These are phyloP conservation scores for Xylariomycetidae sp. DNA, from an alignment of 2,329 filamentous ascomycete species.

Conservation along the genomic window DNA sequence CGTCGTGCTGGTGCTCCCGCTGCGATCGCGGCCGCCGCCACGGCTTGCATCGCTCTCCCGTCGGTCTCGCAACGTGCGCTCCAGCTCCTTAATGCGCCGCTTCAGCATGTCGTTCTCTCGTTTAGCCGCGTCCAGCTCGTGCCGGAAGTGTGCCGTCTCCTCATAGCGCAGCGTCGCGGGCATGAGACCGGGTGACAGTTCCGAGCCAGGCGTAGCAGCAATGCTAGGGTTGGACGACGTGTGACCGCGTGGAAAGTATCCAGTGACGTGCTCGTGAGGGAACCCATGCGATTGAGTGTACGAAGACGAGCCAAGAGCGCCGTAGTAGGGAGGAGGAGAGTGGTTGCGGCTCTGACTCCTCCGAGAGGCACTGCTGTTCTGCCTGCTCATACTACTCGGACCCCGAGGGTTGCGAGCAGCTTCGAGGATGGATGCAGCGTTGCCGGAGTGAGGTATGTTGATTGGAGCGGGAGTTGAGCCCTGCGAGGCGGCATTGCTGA, in stretches of 20 bases:
- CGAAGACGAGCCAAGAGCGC: slow-evolving; percentile 34
- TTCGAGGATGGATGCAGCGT: slow-evolving; percentile 36
- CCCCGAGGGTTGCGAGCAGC: slow-evolving; percentile 39
- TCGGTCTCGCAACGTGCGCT: slow-evolving; percentile 46
- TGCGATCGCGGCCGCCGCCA: slow-evolving; percentile 38
- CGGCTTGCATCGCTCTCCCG: slow-evolving; percentile 35
- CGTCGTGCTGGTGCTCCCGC: slow-evolving; percentile 46
- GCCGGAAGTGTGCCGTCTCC: slow-evolving; percentile 53
- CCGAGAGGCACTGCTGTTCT: slow-evolving; percentile 50
- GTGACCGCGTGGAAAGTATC: slow-evolving; percentile 28
- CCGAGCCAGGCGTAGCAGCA: slow-evolving; percentile 35
- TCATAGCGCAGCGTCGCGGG: slow-evolving; percentile 55
- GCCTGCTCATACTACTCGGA: slow-evolving; percentile 36
- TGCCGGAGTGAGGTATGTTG: slow-evolving; percentile 27
- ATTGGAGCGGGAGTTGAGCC: slow-evolving; percentile 30
- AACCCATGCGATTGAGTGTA: slow-evolving; percentile 41
- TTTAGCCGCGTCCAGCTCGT: slow-evolving; percentile 56
- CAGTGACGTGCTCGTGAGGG: slow-evolving; percentile 20
- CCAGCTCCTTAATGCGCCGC: slow-evolving; percentile 55
- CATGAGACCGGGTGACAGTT: slow-evolving; percentile 48
- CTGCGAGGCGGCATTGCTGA: slow-evolving; percentile 36
- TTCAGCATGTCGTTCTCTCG: slow-evolving; percentile 59
- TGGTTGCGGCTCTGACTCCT: slow-evolving; percentile 40
- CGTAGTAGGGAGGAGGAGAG: slow-evolving; percentile 23
- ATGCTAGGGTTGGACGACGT: slow-evolving; percentile 33